phyloP scores from a whole-genome alignment of 192 early-diverging fungal genomes.

The Coemansia umbellata region DNA sequence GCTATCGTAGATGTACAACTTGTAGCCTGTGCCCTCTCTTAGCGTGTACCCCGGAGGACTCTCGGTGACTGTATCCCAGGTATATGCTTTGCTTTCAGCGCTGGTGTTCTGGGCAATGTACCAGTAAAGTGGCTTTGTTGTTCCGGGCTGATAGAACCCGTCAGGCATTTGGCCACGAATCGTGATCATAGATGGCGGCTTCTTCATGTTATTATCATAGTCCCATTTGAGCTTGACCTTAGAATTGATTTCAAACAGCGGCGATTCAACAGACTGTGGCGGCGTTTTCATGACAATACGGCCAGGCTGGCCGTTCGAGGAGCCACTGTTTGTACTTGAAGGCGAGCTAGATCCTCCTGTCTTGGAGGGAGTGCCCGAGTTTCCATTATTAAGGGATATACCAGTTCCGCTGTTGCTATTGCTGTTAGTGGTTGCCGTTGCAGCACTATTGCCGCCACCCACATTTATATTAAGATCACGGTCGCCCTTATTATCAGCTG shows the following conservation, averaged over 20 bases:
- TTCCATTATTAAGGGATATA: conserved; percentile 25
- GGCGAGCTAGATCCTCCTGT: conserved; percentile 28
- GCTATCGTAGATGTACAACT: conserved; percentile 47
- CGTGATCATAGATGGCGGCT: conserved; percentile 34
- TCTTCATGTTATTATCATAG: conserved; percentile 51
- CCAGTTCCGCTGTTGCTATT: conserved; percentile 17
- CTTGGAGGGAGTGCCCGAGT: conserved; percentile 27
- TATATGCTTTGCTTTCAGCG: conserved; percentile 31
- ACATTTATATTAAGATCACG: conserved; percentile 26
- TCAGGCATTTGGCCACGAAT: conserved; percentile 48
- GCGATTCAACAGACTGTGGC: conserved; percentile 40
- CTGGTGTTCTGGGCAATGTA: conserved; percentile 49
- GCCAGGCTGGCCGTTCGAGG: conserved; percentile 50
- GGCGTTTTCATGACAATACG: conserved; percentile 50
- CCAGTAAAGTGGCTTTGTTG: conserved; percentile 50
- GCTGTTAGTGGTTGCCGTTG: conserved; percentile 3
- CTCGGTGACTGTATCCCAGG: conserved; percentile 47
- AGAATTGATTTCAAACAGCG: conserved; percentile 44
- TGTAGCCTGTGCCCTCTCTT: conserved; percentile 44
- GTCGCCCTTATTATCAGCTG: conserved; percentile 6
- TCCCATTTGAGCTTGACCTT: conserved; percentile 47
- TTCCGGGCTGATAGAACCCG: conserved; percentile 41
- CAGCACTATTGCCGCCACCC: not conserved
- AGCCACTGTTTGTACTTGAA: conserved; percentile 28
- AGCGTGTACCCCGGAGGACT: conserved; percentile 51